Percentiles rank a stretch among this genome's conserved stretches.
Conservation (phyloP, 768 basidiomycete species). For the Tubosaeta sp. region DNA sequence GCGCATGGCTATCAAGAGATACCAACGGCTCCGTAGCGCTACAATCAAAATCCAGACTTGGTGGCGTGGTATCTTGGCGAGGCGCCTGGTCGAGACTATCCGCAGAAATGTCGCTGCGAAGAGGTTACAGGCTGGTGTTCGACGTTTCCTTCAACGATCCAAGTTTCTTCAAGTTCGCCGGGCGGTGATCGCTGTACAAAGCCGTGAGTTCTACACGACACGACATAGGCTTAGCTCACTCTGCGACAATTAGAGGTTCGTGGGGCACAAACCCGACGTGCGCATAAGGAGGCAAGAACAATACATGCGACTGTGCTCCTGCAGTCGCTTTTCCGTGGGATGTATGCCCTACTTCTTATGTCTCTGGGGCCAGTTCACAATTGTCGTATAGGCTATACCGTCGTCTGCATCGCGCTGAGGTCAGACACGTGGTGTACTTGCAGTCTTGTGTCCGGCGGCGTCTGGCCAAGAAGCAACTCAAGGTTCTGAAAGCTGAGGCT, state of each 20-base stretch:
- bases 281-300: constrained; percentile 53
- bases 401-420: constrained; percentile 51
- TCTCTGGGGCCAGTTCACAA: constrained; percentile 2
- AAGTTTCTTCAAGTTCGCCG: constrained; percentile 59
- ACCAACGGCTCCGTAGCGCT: constrained; percentile 61
- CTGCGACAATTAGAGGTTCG: constrained; percentile 53
- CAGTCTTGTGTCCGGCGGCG: constrained; percentile 92
- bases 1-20: constrained; percentile 77
- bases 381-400: constrained; percentile 46
- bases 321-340: constrained; percentile 83
- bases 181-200: constrained; percentile 72
- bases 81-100: constrained; percentile 62
- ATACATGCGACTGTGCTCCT: constrained; percentile 62
- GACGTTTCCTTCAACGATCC: constrained; percentile 72
- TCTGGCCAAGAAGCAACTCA: constrained; percentile 81
- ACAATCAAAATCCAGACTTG: constrained; percentile 88
- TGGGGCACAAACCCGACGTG: constrained; percentile 63
- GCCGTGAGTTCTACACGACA: constrained; percentile 54
- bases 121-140: constrained; percentile 66
- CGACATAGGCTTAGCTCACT: neutral
- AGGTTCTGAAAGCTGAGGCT: constrained; percentile 80
- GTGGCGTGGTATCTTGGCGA: constrained; percentile 88
- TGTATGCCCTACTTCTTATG: constrained; percentile 52
- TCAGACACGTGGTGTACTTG: constrained; percentile 72
- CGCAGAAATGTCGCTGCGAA: constrained; percentile 72